Evolutionary conservation across 345 rosid genomes (phyloP), one percentile per base, ranked within the genome.

Genomic region (Bretschneidera sinensis): DNA sequence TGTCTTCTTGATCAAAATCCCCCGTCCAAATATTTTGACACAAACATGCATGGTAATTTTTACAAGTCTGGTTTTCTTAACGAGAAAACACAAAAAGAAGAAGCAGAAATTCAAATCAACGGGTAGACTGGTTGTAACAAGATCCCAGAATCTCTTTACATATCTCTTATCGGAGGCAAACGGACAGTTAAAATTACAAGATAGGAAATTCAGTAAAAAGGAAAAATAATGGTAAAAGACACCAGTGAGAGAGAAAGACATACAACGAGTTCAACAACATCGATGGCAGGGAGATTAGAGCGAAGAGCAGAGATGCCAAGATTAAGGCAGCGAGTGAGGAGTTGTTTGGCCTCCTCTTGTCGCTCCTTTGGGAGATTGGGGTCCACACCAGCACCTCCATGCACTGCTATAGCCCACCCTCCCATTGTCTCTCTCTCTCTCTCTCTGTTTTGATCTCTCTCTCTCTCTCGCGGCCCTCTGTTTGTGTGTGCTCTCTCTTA

Each of bases 301-400:
- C 83, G 81, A 59, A 92, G 90, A 62, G 95, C 88, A 51, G 83
- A 70, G 80, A 86, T 86, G 65, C 99, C 99, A 9, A 92, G 72
- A 63, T 87, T 72, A 22, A 92, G 97, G 81, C 99, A 89, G 51
- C 86, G 97, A 61, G 84, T 69, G 64, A 92, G 83, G 78, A 92
- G 96, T 69, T 70, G 65, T 69, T 87, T 92, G 31, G 99, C 99
- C 55, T 82, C 76, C 62, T 92, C 96, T 53, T 89, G 99, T 33
- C 94, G 74, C 54, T 85, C 81, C 0, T 45, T 64, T 5, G 97
- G 97, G 71, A 92, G 96, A 70, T 86, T 87, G 0, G 99, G 97
- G 77, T 92, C 99, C n/a, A 92, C 81, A 21, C 97, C 99, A 22
- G 99, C 97, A 76, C 99, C 99, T 17, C 99, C 99, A 57, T 92